phyloP scores from a whole-genome alignment of 1,284 basidiomycete genomes.

The Puccinia brachypodii region DNA sequence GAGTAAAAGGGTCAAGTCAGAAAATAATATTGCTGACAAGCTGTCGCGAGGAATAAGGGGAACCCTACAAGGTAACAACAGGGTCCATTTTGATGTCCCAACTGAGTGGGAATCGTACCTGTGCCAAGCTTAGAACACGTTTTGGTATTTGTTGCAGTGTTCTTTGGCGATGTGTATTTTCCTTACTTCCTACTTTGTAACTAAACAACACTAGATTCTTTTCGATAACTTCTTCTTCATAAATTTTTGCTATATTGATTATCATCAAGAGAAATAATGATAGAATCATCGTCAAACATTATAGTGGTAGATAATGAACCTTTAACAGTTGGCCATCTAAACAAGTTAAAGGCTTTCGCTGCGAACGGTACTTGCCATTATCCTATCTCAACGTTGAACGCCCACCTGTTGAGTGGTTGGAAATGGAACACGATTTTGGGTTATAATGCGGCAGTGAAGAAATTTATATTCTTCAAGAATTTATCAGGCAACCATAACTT shows the following conservation, averaged over 20 bases:
- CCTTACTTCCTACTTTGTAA: not conserved
- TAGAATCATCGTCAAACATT: too few relatives aligned
- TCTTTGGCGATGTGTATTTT: not conserved
- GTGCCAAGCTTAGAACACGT: not conserved
- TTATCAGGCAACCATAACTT: too few relatives aligned
- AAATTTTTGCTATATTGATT: too few relatives aligned
- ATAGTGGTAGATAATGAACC: too few relatives aligned
- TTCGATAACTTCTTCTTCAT: too few relatives aligned
- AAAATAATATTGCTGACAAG: not conserved
- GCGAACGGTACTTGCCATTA: not conserved
- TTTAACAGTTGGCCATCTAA: not conserved
- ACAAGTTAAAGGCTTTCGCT: not conserved
- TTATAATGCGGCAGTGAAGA: too few relatives aligned
- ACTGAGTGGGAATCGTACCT: not conserved
- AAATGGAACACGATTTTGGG: slow-evolving; percentile 12
- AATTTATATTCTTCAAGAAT: too few relatives aligned
- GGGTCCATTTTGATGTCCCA: not conserved
- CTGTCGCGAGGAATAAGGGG: not conserved
- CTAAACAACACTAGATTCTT: too few relatives aligned
- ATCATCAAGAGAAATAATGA: not conserved
- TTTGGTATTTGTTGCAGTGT: not conserved
- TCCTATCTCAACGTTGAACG: not conserved
- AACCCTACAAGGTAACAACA: not conserved
- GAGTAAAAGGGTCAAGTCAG: not conserved
- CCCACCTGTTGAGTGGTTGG: not conserved